Conservation (phyloP, 1,284 basidiomycete genomes). For the Cystobasidiaceae sp. region DNA sequence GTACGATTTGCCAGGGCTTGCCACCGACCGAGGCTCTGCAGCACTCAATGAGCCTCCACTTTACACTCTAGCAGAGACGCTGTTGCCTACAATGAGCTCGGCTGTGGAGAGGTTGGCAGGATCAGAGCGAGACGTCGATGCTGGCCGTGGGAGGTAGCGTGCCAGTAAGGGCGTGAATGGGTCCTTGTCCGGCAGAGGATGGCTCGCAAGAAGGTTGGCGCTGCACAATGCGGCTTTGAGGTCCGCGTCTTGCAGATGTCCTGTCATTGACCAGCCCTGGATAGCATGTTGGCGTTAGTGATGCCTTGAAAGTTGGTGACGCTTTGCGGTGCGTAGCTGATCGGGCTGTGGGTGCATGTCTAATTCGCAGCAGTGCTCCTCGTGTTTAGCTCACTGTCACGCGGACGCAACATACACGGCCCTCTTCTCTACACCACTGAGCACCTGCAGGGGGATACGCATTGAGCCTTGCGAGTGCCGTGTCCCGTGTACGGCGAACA, state of each 20-base stretch:
- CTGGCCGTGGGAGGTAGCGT: neutral
- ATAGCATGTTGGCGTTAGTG: no score
- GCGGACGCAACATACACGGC: no score
- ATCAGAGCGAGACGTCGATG: neutral
- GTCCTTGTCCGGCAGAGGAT: constrained; percentile 25
- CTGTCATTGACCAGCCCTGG: no score
- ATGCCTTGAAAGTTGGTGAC: no score
- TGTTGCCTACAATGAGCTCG: neutral
- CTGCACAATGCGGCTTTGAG: no score
- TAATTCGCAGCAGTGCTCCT: no score
- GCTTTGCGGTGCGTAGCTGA: no score
- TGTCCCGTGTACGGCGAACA: neutral
- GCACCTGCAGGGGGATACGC: neutral
- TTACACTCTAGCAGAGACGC: constrained; percentile 1
- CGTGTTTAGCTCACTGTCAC: no score
- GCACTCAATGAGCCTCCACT: no score
- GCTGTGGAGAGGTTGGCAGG: neutral
- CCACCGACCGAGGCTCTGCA: constrained; percentile 3
- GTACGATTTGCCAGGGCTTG: constrained; percentile 16
- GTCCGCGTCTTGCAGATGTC: no score
- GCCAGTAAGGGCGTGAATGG: constrained; percentile 10
- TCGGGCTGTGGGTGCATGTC: no score
- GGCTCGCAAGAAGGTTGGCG: constrained; percentile 17
- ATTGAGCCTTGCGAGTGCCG: neutral
- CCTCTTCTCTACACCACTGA: neutral